A percentile compares a stretch with the other conserved stretches of the same genome.
These are phyloP conservation scores for Neurospora sp. DNA, from an alignment of 2,329 filamentous ascomycete genomes.

Conservation along the genomic window DNA sequence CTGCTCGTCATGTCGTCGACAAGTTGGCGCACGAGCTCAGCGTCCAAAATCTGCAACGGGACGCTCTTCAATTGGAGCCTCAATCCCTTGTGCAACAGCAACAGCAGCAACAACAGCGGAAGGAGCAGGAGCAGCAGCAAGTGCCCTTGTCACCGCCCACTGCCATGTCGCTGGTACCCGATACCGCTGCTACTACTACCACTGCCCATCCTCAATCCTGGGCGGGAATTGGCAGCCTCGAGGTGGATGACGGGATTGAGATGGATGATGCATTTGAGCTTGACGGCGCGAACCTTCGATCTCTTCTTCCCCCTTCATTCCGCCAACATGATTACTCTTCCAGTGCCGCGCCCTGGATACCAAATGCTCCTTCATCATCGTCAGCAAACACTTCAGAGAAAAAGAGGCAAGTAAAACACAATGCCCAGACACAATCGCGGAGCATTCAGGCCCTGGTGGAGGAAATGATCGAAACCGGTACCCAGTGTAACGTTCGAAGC, in stretches of 20 bases:
- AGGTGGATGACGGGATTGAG: constrained; percentile 8
- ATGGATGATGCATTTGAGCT: constrained; percentile 5
- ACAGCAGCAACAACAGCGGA: not conserved
- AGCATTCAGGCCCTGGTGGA: constrained; percentile 7
- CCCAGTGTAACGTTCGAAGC: constrained; percentile 13
- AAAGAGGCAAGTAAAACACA: not conserved
- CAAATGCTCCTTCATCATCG: not conserved
- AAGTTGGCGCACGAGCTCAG: constrained; percentile 15
- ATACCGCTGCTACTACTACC: not conserved
- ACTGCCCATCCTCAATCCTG: not conserved
- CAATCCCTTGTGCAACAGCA: not conserved
- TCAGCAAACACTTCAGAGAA: not conserved
- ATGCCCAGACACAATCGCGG: not conserved
- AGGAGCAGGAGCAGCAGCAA: not conserved
- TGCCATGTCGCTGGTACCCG: not conserved
- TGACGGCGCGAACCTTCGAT: not conserved
- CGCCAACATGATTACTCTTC: not conserved
- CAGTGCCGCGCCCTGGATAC: not conserved
- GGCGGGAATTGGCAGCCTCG: constrained; percentile 1
- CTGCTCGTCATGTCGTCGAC: constrained; percentile 8
- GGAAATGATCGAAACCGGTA: constrained; percentile 10
- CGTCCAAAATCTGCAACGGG: constrained; percentile 14
- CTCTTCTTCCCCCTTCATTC: not conserved
- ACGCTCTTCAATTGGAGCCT: not conserved
- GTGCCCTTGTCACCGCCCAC: not conserved